A percentile compares a stretch with the other conserved stretches of the same genome.
These are phyloP conservation scores for Tanacetum coccineum DNA, from an alignment of 129 eudicot genomes.

Conservation along the genomic window DNA sequence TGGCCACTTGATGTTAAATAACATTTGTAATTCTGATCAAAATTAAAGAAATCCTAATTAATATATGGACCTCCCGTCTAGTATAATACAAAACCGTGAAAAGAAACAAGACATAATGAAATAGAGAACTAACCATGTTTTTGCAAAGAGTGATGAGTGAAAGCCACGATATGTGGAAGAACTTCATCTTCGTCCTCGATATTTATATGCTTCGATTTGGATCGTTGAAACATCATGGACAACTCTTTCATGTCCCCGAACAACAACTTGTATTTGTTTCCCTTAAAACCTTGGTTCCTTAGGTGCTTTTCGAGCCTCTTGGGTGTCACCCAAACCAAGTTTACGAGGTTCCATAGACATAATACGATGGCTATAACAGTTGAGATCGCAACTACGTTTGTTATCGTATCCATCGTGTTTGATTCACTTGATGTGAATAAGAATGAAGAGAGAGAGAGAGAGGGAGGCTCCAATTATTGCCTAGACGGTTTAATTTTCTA, in stretches of 20 bases:
- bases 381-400: constrained; percentile 23
- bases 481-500: background rate
- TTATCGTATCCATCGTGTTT: constrained; percentile 20
- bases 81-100: too few species aligned
- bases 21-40: too few species aligned
- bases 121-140: constrained; percentile 20
- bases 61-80: too few species aligned
- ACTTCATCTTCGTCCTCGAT: constrained; percentile 19
- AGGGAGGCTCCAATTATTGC: background rate
- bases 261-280: constrained; percentile 30
- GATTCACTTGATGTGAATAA: background rate
- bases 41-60: too few species aligned
- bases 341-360: constrained; percentile 26
- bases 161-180: constrained; percentile 5
- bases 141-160: constrained; percentile 7
- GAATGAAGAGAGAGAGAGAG: background rate
- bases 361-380: constrained; percentile 18
- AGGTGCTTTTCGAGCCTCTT: constrained; percentile 28
- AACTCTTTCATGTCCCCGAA: constrained; percentile 31
- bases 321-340: constrained; percentile 28
- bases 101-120: background rate
- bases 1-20: too few species aligned
- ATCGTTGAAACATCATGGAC: background rate
- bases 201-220: constrained; percentile 23
- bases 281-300: constrained; percentile 32